Conservation (phyloP, 768 basidiomycete genomes). For the Tubosaeta brunneosetosa region DNA sequence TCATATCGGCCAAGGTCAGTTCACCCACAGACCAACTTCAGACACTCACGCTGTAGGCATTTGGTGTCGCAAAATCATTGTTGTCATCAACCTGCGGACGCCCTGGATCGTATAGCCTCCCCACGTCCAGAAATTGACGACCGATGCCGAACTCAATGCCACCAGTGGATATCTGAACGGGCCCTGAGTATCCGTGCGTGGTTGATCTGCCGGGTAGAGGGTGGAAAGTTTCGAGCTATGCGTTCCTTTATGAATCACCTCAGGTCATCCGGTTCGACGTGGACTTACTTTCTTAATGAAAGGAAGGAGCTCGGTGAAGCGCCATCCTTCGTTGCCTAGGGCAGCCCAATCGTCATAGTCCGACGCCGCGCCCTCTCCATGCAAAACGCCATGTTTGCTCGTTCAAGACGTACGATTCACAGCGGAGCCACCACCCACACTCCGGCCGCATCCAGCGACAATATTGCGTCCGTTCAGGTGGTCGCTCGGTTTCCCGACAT, state of each 20-base stretch:
- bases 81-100: constrained; percentile 42
- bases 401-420: no score
- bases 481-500: no score
- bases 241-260: background rate
- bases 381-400: no score
- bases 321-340: constrained; percentile 56
- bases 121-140: constrained; percentile 46
- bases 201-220: constrained; percentile 14
- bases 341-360: no score
- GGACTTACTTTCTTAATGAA: constrained; percentile 54
- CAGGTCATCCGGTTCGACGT: background rate
- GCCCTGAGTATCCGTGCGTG: constrained; percentile 36
- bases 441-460: no score
- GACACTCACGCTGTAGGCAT: constrained; percentile 25
- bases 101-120: constrained; percentile 42
- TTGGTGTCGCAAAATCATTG: constrained; percentile 38
- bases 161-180: constrained; percentile 24
- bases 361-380: no score
- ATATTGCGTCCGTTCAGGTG: no score
- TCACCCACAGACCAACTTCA: background rate
- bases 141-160: constrained; percentile 14
- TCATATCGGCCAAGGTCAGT: background rate
- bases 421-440: no score
- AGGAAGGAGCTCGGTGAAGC: constrained; percentile 52
- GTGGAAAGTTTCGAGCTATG: constrained; percentile 31